phyloP scores from a whole-genome alignment of 139 green algal species.

The Chlamydomonas schloesseri region DNA sequence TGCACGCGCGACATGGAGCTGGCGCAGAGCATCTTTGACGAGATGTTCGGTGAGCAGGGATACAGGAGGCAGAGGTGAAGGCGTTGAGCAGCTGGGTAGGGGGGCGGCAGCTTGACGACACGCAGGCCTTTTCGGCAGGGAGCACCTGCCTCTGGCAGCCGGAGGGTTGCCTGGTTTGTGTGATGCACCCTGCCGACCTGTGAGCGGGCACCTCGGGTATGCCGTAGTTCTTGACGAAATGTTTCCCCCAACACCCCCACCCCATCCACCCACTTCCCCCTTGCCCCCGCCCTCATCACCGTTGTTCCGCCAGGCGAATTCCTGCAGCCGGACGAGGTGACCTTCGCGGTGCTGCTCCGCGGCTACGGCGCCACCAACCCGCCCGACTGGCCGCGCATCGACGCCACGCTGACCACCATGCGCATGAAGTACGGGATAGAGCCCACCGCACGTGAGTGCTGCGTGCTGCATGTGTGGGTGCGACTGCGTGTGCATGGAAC shows the following conservation, averaged over 20 bases:
- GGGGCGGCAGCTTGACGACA: no score
- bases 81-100: no score
- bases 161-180: no score
- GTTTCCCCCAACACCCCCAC: no score
- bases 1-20: constrained; percentile 84
- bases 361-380: constrained; percentile 78
- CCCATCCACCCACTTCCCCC: no score
- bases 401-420: constrained; percentile 75
- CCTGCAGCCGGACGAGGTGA: constrained; percentile 84
- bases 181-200: no score
- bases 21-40: constrained; percentile 81
- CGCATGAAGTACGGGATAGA: constrained; percentile 67
- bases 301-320: constrained; percentile 69
- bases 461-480: not conserved
- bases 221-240: no score
- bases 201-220: no score
- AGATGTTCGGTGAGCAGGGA: constrained; percentile 79
- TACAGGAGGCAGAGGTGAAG: no score
- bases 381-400: constrained; percentile 81
- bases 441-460: constrained; percentile 66
- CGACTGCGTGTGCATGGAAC: no score
- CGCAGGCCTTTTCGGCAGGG: no score
- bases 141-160: no score
- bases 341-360: constrained; percentile 83
- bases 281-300: not conserved